Evolutionary conservation across 1,284 basidiomycete genomes (phyloP), one percentile per base, ranked within the genome.

Genomic region (Sparassis latifolia): DNA sequence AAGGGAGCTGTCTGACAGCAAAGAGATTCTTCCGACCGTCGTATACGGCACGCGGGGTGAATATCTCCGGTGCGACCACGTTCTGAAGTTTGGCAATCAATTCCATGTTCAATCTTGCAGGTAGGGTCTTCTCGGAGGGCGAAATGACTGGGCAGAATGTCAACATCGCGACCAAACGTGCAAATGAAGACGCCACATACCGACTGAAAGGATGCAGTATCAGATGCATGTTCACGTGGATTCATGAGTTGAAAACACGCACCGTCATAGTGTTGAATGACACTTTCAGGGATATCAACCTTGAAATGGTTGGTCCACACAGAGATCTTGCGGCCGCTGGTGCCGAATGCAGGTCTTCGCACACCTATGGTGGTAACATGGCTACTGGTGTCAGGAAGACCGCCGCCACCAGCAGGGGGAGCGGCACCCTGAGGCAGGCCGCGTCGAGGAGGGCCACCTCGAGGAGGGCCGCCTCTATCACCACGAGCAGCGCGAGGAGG

Each of bases 11-110:
- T 42, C 72, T 69, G 3, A 76, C 68, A 9, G 81, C 69, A 61
- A 87, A 89, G 54, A 90, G 63, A 55, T 89, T 91, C 65, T 89
- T 90, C 20, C 86, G 71, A 1, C 88, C 87, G 53, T 91, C 87
- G 53, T 89, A 89, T 1, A 78, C 86, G 7, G 76, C 80, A 4
- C 72, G 76, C 2, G 81, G 82, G 1, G 75, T 83, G 58, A 87
- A 89, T 12, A 86, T 68, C 10, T 76, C 65, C 0, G 82, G 80
- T 0, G 79, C 78, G 4, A 76, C 69, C 0, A 66, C 60, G 10
- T 68, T 72, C 61, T 89, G 87, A 4, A 89, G 64, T 7, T 70
- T 70, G 5, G 74, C 72, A 43, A 89, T 80, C 3, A 89, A 66
- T 20, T 83, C 78, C 73, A 88, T 74, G 54, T 87, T 89, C 3